Evolutionary conservation across 345 rosid genomes (phyloP).

Genomic region (Reutealis trisperma): DNA sequence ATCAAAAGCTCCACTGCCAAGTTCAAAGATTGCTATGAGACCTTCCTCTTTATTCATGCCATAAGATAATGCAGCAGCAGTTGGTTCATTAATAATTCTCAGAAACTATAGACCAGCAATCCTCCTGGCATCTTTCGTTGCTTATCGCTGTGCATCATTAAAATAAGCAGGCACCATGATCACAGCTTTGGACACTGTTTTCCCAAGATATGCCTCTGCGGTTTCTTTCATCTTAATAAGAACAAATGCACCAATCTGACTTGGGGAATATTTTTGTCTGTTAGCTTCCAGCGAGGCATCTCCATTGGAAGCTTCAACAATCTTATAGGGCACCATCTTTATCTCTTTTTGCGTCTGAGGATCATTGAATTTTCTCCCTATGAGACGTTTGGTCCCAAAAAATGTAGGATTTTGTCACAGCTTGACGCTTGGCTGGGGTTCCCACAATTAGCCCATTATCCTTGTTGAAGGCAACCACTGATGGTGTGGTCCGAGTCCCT

Average conservation of each 20-base stretch:
- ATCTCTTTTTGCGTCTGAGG: conserved; percentile 81
- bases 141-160: conserved; percentile 96
- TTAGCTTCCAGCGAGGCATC: conserved; percentile 94
- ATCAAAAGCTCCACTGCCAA: conserved; percentile 93
- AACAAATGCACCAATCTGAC: conserved; percentile 81
- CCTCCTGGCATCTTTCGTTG: conserved; percentile 93
- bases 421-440: conserved; percentile 92
- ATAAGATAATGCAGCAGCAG: conserved; percentile 95
- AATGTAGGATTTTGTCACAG: conserved; percentile 84
- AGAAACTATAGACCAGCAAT: conserved; percentile 88
- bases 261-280: conserved; percentile 85
- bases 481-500: conserved; percentile 93
- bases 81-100: conserved; percentile 90
- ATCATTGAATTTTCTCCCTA: conserved; percentile 78
- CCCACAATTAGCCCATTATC: conserved; percentile 83
- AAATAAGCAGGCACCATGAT: conserved; percentile 92
- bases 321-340: conserved; percentile 88
- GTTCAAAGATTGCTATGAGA: conserved; percentile 86
- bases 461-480: conserved; percentile 78
- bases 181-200: conserved; percentile 69
- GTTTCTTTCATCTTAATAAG: conserved; percentile 91
- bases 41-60: conserved; percentile 95
- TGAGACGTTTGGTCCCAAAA: conserved; percentile 78
- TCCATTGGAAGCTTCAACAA: conserved; percentile 84
- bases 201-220: conserved; percentile 82